phyloP scores from a whole-genome alignment of 2,329 filamentous ascomycete genomes.

The Colletotrichum melonis region DNA sequence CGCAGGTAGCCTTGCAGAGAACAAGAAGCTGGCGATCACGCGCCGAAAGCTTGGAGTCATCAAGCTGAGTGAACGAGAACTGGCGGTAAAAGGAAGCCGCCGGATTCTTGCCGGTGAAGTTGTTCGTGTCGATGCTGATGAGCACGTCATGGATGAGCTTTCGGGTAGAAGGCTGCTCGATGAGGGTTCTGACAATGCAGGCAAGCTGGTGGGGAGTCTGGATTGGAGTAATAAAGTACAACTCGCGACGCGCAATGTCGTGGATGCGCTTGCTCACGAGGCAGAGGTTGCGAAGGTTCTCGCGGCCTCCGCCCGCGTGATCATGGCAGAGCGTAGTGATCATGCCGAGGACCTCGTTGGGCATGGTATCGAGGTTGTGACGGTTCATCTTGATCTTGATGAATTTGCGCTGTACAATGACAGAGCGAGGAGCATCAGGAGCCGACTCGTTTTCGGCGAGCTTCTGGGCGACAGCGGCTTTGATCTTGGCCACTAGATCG shows the following conservation, averaged over 20 bases:
- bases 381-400: not conserved
- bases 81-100: not conserved
- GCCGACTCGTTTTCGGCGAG: not conserved
- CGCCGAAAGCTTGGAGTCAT: not conserved
- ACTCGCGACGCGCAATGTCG: not conserved
- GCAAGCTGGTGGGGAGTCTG: not conserved
- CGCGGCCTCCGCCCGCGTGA: not conserved
- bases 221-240: not conserved
- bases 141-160: not conserved
- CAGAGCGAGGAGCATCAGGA: not conserved
- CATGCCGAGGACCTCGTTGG: conserved; percentile 12
- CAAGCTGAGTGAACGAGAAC: not conserved
- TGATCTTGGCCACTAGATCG: not conserved
- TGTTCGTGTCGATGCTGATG: not conserved
- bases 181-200: conserved; percentile 11
- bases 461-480: not conserved
- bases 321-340: not conserved
- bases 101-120: not conserved
- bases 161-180: conserved; percentile 14
- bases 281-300: not conserved
- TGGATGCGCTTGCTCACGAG: not conserved
- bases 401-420: not conserved
- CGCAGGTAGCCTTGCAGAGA: not conserved
- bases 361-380: not conserved
- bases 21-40: conserved; percentile 8